Evolutionary conservation across 2,329 filamentous ascomycete species (phyloP).

Genomic region (Keithomyces neogunnii): DNA sequence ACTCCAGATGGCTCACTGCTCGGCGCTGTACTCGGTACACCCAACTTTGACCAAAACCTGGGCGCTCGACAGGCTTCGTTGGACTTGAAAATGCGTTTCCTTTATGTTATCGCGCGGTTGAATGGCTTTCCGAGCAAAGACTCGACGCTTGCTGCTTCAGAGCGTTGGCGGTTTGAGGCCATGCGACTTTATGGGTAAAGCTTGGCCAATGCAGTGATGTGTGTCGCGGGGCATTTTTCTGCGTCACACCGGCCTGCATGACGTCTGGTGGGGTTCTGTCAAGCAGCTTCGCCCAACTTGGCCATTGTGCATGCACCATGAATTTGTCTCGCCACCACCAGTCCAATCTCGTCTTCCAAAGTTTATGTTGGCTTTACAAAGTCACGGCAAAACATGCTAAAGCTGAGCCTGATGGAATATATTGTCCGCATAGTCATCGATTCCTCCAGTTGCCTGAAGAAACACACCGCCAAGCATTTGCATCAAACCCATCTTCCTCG

Average conservation of each 20-base stretch:
- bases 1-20: too few species aligned
- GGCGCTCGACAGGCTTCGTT: too few species aligned
- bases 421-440: background rate
- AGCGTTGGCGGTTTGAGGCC: too few species aligned
- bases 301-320: background rate
- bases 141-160: too few species aligned
- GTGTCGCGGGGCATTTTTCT: slow-evolving; percentile 1
- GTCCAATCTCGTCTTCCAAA: background rate
- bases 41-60: too few species aligned
- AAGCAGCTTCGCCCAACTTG: background rate
- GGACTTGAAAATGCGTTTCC: too few species aligned
- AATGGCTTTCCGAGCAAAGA: too few species aligned
- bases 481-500: background rate
- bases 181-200: background rate
- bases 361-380: too few species aligned
- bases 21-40: too few species aligned
- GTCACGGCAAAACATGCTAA: too few species aligned
- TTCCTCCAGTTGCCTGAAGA: background rate
- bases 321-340: background rate
- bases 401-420: background rate
- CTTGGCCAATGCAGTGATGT: background rate
- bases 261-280: slow-evolving; percentile 2
- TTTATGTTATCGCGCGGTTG: too few species aligned
- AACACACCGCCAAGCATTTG: background rate
- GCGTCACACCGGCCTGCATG: slow-evolving; percentile 5